Base-by-base conservation (phyloP, 805 yeast genomes). In the Lipomyces oligophaga region DNA sequence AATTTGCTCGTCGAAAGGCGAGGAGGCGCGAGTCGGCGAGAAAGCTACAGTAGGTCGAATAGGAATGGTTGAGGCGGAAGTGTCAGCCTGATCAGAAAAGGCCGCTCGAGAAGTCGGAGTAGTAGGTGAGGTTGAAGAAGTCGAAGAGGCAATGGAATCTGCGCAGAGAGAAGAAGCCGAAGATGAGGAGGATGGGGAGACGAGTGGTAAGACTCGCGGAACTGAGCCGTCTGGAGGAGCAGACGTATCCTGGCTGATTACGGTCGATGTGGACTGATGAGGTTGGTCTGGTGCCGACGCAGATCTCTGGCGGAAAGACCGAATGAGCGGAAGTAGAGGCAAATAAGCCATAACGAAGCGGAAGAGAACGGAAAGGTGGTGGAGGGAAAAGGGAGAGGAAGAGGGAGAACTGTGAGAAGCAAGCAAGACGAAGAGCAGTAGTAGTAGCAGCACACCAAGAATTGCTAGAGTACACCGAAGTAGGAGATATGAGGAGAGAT, bases 251-350 rank as follows among this genome's bases (percentile, higher is more conserved):
- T 26, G 11, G 11, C 13, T 8, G 11, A 13, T 10, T 8, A 26
- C 30, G 30, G 30, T 26, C 11, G 11, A 10, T 8, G 30, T 26
- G 30, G 30, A 26, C 35, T 32, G 35, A 16, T 16, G 35, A 20
- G 18, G 11, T 6, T 10, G 35, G 18, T 13, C 8, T 32, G 35
- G 18, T 13, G 11, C 19, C 35, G n/a, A n/a, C 8, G 38, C 38
- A 7, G 38, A 18, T 5, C 21, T 24, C 36, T 41, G 33, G 40
- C 55, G 49, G 30, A 51, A 40, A 34, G 45, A 42, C 31, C 54
- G 53, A 33, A 49, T 35, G 19, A 49, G 38, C 7, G 54, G 51
- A 27, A 49, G 42, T 33, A 49, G 46, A 18, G 53, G 53, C 30
- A 51, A 49, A 27, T 42, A 51, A 36, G 37, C 44, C 55, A 51